Percentiles rank a stretch among this genome's conserved stretches.
Conservation (phyloP, 148 eudicot genomes). For the Polygonum aviculare region DNA sequence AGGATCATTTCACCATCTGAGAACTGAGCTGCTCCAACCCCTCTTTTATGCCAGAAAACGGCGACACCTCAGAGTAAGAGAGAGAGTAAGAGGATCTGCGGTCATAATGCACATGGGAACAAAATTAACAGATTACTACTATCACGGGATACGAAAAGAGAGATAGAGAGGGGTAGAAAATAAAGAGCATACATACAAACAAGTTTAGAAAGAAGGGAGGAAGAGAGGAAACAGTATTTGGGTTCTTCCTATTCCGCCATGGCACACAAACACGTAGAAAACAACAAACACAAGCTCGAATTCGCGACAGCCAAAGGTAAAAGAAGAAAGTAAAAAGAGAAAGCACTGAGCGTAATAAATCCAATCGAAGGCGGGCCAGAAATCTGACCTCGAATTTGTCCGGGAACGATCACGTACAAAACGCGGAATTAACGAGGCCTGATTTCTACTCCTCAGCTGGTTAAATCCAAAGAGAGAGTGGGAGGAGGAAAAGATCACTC, state of each 20-base stretch:
- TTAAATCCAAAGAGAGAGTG: neutral
- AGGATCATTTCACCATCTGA: conserved; percentile 64
- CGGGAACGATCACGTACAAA: conserved; percentile 25
- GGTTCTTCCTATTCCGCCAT: conserved; percentile 12
- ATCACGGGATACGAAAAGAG: conserved; percentile 23
- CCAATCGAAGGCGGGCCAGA: conserved; percentile 37
- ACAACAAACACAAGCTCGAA: neutral
- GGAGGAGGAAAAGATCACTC: neutral
- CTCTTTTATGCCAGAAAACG: conserved; percentile 15
- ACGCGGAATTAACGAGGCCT: conserved; percentile 25
- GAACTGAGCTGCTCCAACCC: conserved; percentile 12
- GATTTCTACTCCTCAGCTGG: neutral
- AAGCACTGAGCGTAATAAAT: conserved; percentile 9
- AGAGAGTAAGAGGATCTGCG: conserved; percentile 24
- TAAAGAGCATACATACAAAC: conserved; percentile 8
- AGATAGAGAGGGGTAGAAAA: neutral
- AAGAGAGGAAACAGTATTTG: neutral
- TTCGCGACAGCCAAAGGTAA: neutral
- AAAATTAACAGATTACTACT: conserved; percentile 22
- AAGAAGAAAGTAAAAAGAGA: conserved; percentile 18
- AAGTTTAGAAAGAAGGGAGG: conserved; percentile 7
- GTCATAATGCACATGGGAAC: conserved; percentile 47
- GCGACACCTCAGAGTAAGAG: conserved; percentile 37
- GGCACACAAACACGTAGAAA: neutral
- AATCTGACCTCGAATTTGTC: conserved; percentile 49